Percentiles rank a stretch among this genome's conserved stretches.
phyloP scores from a whole-genome alignment of 495 filamentous ascomycete genomes.

The Darksidea phi region DNA sequence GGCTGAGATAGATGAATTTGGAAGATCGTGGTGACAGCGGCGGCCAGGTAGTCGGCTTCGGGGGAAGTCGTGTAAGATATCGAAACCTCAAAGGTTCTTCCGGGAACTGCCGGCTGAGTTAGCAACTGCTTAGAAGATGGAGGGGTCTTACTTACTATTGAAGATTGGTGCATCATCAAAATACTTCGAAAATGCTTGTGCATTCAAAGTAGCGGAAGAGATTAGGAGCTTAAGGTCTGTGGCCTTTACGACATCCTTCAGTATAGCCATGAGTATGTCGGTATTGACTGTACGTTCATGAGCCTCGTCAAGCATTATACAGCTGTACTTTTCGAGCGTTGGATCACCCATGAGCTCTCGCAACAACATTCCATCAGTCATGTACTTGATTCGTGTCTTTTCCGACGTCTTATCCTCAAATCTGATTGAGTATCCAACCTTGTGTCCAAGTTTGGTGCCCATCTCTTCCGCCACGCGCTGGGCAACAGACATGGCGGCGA shows the following conservation, averaged over 20 bases:
- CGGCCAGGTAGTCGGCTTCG: constrained; percentile 91
- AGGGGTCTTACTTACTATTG: constrained; percentile 10
- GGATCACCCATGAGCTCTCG: constrained; percentile 91
- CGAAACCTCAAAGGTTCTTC: constrained; percentile 84
- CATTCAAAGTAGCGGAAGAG: constrained; percentile 93
- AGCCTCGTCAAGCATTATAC: constrained; percentile 95
- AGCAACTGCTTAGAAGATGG: too few species aligned
- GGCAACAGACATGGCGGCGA: constrained; percentile 95
- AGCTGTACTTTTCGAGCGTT: constrained; percentile 78
- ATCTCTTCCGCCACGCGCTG: constrained; percentile 93
- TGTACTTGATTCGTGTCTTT: constrained; percentile 92
- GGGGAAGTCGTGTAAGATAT: constrained; percentile 91
- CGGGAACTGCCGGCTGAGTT: constrained; percentile 76
- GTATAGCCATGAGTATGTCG: constrained; percentile 84
- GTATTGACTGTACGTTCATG: constrained; percentile 92
- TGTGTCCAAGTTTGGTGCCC: constrained; percentile 84
- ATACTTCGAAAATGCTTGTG: constrained; percentile 87
- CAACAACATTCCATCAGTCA: constrained; percentile 97
- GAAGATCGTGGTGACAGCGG: constrained; percentile 89
- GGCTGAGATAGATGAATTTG: constrained; percentile 92
- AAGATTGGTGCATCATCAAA: constrained; percentile 96
- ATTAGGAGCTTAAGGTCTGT: constrained; percentile 89
- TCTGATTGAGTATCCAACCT: constrained; percentile 93
- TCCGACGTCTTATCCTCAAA: constrained; percentile 89
- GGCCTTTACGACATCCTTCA: constrained; percentile 87